Conservation (phyloP, 306 rosid species). For the Lathyrus tuberosus region DNA sequence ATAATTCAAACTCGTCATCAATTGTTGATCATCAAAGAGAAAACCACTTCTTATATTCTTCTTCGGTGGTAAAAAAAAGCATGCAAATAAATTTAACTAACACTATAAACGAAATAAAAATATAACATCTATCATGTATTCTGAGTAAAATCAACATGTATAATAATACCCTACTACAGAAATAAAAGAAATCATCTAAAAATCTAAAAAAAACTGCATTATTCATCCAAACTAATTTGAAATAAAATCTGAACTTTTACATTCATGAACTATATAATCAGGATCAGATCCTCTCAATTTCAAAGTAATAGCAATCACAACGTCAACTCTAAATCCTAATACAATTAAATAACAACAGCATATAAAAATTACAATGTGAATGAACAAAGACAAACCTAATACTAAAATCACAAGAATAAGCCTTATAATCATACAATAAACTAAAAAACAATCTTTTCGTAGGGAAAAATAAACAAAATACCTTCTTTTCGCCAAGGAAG, state of each 20-base stretch:
- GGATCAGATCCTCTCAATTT: too few species aligned
- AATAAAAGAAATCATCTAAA: background rate
- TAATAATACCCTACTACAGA: background rate
- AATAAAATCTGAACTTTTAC: background rate
- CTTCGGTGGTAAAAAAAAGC: background rate
- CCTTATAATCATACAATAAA: background rate
- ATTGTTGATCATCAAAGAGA: background rate
- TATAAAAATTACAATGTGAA: too few species aligned
- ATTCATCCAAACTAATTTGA: background rate
- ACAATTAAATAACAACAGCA: too few species aligned
- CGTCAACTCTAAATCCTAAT: too few species aligned
- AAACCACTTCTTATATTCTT: background rate
- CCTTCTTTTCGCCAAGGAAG: slow-evolving; percentile 79
- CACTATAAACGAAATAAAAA: background rate
- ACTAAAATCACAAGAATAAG: background rate
- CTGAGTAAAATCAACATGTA: background rate
- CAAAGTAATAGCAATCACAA: background rate
- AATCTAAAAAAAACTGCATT: background rate
- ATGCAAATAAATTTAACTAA: background rate
- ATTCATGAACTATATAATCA: background rate
- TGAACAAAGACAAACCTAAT: too few species aligned
- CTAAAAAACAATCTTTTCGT: background rate
- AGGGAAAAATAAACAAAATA: background rate
- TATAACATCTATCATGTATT: background rate
- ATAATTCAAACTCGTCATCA: background rate